Base-by-base conservation (phyloP, 176 grass and related monocot species). In the Eragrostis nindensis region DNA sequence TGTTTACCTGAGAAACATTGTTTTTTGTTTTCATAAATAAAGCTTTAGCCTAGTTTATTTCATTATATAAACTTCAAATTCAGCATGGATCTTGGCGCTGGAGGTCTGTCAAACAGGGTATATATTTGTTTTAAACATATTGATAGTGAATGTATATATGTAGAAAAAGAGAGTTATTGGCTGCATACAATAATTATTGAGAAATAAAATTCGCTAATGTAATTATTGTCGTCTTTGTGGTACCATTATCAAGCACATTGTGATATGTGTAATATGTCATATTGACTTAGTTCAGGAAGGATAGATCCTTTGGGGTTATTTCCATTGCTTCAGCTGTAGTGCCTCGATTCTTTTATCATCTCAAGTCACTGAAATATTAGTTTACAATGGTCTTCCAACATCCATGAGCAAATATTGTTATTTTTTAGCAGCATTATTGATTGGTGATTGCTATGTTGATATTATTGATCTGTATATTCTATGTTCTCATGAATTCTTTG, bases 361-460 rank as follows among this genome's bases (percentile, higher is more conserved):
- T 79, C 4, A 79, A 67, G 10, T 26, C 4, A 68, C 61, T 64
- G 47, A 70, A 60, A 82, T 82, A 70, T 59, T 73, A 68, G 17
- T 45, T 30, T 44, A 30, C 13, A 48, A 68, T 73, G 22, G 79
- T 52, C 53, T 56, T 56, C 53, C 53, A 10, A n/a, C 21, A 22
- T 56, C n/a, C 2, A 7, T 56, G 6, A 22, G 53, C 21, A n/a
- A 56, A 22, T 56, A 13, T 56, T 8, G 21, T 56, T 22, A 56
- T 56, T 82, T 32, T 45, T 63, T 43, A 68, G 11, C 10, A 15
- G 16, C 18, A 21, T 69, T 70, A 47, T 54, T 73, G 24, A 32
- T 63, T 17, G 12, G 45, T 66, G 3, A 8, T 79, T 39, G 45
- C 76, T 40, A 41, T n/a, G 39, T 41, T 68, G 48, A n/a, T n/a